phyloP scores from a whole-genome alignment of 129 eudicot genomes.

The Escallonia herrerae region DNA sequence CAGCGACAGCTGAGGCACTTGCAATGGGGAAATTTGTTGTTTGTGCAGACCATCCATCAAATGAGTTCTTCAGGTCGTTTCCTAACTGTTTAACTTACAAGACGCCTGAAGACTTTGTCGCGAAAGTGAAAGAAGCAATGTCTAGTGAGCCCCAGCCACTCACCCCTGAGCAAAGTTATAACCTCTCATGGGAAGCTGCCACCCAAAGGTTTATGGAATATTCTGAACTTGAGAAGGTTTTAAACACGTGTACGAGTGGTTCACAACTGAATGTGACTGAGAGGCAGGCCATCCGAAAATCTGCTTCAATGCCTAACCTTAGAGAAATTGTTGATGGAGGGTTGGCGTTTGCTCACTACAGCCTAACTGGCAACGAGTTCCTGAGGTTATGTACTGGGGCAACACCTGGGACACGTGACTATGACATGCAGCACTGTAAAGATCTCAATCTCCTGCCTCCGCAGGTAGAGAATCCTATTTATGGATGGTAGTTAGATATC shows the following conservation, averaged over 20 bases:
- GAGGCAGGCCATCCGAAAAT: constrained; percentile 21
- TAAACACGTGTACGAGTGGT: constrained; percentile 15
- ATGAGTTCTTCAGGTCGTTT: constrained; percentile 81
- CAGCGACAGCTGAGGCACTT: constrained; percentile 97
- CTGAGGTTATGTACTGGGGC: constrained; percentile 87
- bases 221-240: constrained; percentile 70
- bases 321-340: constrained; percentile 74
- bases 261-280: constrained; percentile 3
- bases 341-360: constrained; percentile 77
- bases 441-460: constrained; percentile 85
- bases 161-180: constrained; percentile 71
- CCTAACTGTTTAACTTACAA: constrained; percentile 91
- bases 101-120: constrained; percentile 79
- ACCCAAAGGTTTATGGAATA: constrained; percentile 85
- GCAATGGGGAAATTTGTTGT: constrained; percentile 99
- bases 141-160: constrained; percentile 80
- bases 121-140: constrained; percentile 76
- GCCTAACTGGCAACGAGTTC: constrained; percentile 79
- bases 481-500: constrained; percentile 62
- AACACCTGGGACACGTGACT: constrained; percentile 65
- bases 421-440: constrained; percentile 57
- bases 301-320: constrained; percentile 65
- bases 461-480: constrained; percentile 75
- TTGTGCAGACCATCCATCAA: constrained; percentile 94
- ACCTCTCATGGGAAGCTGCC: constrained; percentile 98